A percentile compares a stretch with the other conserved stretches of the same genome.
Evolutionary conservation across 2,329 filamentous ascomycete species (phyloP).

Genomic region (Diaporthe sp.): DNA sequence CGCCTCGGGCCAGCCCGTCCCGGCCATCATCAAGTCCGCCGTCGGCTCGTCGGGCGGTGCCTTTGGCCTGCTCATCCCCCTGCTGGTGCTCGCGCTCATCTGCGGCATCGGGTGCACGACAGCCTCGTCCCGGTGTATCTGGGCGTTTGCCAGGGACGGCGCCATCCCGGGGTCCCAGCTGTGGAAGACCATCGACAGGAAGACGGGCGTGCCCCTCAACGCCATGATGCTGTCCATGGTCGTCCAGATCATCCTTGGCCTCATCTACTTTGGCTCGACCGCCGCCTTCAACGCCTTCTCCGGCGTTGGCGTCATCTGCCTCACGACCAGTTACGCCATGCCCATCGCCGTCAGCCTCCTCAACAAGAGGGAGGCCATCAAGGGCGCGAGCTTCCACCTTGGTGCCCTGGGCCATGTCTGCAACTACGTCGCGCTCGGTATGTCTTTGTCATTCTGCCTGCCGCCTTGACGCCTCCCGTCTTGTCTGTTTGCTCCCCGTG

Average conservation of each 20-base stretch:
- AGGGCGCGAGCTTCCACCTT: conserved; percentile 71
- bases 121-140: conserved; percentile 76
- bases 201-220: conserved; percentile 76
- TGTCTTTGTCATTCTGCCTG: conserved; percentile 35
- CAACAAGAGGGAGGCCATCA: conserved; percentile 71
- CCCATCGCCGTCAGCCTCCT: conserved; percentile 76
- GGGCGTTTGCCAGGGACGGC: conserved; percentile 79
- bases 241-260: conserved; percentile 73
- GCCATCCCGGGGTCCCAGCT: conserved; percentile 74
- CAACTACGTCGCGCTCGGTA: conserved; percentile 76
- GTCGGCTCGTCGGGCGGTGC: conserved; percentile 73
- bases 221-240: conserved; percentile 80
- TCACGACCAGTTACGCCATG: conserved; percentile 77
- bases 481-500: background rate
- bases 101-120: conserved; percentile 80
- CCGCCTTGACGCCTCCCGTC: background rate
- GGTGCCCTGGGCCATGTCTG: conserved; percentile 72
- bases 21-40: conserved; percentile 73
- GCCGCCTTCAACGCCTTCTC: conserved; percentile 82
- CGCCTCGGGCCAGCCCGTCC: conserved; percentile 72
- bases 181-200: conserved; percentile 74
- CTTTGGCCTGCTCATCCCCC: conserved; percentile 73
- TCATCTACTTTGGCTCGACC: conserved; percentile 78
- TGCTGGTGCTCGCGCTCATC: conserved; percentile 76
- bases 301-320: conserved; percentile 77